Evolutionary conservation across 2,329 filamentous ascomycete genomes (phyloP).

Genomic region (Alternaria arbusti): DNA sequence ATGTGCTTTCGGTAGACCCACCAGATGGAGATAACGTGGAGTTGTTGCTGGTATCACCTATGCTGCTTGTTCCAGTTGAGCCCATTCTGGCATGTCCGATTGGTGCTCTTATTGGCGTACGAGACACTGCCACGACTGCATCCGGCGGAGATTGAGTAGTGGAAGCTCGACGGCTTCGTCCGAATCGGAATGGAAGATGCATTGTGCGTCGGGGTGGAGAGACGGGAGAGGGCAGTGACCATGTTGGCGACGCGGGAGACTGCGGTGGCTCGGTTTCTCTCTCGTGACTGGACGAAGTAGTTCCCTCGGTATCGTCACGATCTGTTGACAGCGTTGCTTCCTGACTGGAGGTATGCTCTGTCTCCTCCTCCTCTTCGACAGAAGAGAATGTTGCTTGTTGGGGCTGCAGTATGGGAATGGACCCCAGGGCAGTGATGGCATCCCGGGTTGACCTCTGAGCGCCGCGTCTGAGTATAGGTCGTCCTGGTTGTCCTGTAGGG

Average conservation of each 20-base stretch:
- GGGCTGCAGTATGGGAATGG: slow-evolving; percentile 34
- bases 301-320: slow-evolving; percentile 7
- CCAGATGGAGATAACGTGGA: slow-evolving; percentile 2
- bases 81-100: slow-evolving; percentile 9
- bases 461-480: slow-evolving; percentile 36
- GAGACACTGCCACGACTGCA: slow-evolving; percentile 10
- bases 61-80: slow-evolving; percentile 12
- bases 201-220: slow-evolving; percentile 10
- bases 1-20: slow-evolving; percentile 16
- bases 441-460: slow-evolving; percentile 40
- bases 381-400: slow-evolving; percentile 30
- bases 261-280: slow-evolving; percentile 1
- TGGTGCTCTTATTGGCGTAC: slow-evolving; percentile 11
- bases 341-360: slow-evolving; percentile 2
- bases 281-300: not conserved
- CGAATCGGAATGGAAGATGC: slow-evolving; percentile 33
- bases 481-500: slow-evolving; percentile 12
- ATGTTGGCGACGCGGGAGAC: slow-evolving; percentile 2
- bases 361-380: slow-evolving; percentile 21
- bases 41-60: slow-evolving; percentile 3
- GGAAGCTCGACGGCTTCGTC: slow-evolving; percentile 1
- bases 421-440: slow-evolving; percentile 33
- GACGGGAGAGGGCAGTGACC: not conserved
- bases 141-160: not conserved
- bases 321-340: not conserved